Conservation (phyloP, 805 yeast species). For the Babjeviella inositovora region DNA sequence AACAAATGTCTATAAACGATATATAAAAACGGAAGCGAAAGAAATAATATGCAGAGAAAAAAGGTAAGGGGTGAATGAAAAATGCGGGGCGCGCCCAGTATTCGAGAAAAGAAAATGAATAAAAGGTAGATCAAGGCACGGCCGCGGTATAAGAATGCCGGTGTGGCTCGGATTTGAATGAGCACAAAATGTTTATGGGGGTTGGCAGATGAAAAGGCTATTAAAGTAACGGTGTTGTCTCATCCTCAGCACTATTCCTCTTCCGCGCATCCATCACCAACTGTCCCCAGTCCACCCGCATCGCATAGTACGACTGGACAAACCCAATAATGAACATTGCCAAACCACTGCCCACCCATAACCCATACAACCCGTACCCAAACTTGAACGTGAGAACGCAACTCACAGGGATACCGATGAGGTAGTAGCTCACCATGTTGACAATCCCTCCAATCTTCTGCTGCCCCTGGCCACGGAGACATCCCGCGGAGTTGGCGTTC, state of each 20-base stretch:
- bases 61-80: no score
- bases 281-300: neutral
- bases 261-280: slow-evolving; percentile 1
- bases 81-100: no score
- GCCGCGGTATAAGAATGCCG: no score
- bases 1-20: no score
- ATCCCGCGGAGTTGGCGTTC: slow-evolving; percentile 28
- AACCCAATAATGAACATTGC: slow-evolving; percentile 19
- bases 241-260: slow-evolving; percentile 1
- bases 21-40: no score
- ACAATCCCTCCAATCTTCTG: slow-evolving; percentile 27
- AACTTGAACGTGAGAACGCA: slow-evolving; percentile 19
- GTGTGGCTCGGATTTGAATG: no score
- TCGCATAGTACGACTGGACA: slow-evolving; percentile 8
- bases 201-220: no score
- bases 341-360: slow-evolving; percentile 21
- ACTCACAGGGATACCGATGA: slow-evolving; percentile 23
- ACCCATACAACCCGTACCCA: slow-evolving; percentile 19
- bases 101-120: no score
- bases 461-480: slow-evolving; percentile 28
- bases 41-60: no score
- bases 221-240: neutral
- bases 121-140: no score
- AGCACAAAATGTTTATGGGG: no score
- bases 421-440: slow-evolving; percentile 21